phyloP scores from a whole-genome alignment of 2,329 filamentous ascomycete species.

The Microsporum ferrugineum region DNA sequence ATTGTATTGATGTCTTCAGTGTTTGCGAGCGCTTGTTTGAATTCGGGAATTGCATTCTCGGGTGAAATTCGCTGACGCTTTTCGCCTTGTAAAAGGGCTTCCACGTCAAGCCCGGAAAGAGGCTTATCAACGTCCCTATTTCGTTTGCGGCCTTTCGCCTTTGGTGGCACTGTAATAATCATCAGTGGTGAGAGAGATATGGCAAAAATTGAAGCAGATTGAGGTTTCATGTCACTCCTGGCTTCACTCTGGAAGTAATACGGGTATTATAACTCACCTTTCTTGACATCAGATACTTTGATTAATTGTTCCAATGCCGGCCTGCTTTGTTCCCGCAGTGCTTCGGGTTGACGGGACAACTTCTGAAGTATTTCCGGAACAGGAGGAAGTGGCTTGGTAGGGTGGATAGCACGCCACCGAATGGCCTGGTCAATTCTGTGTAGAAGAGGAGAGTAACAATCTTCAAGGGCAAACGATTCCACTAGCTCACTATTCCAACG shows the following conservation, averaged over 20 bases:
- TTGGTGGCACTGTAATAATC: slow-evolving; percentile 54
- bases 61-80: slow-evolving; percentile 45
- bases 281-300: slow-evolving; percentile 66
- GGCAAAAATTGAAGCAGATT: not conserved
- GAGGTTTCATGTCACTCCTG: not conserved
- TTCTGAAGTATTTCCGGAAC: slow-evolving; percentile 55
- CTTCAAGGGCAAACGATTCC: slow-evolving; percentile 68
- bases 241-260: not conserved
- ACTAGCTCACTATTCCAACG: slow-evolving; percentile 32
- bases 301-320: slow-evolving; percentile 53
- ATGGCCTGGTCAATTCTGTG: slow-evolving; percentile 83
- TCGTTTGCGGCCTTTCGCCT: slow-evolving; percentile 59
- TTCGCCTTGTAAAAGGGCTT: slow-evolving; percentile 58
- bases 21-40: slow-evolving; percentile 63
- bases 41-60: slow-evolving; percentile 77
- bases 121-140: slow-evolving; percentile 63
- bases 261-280: slow-evolving; percentile 43
- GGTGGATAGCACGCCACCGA: slow-evolving; percentile 66
- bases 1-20: slow-evolving; percentile 52
- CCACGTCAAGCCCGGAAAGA: slow-evolving; percentile 78
- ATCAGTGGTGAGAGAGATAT: not conserved
- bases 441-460: slow-evolving; percentile 73
- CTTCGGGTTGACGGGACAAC: slow-evolving; percentile 60
- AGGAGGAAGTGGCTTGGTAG: slow-evolving; percentile 51
- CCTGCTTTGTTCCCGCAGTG: slow-evolving; percentile 50